Base-by-base conservation (phyloP, 2,329 filamentous ascomycete genomes). In the Neoscytalidium dimidiatum region DNA sequence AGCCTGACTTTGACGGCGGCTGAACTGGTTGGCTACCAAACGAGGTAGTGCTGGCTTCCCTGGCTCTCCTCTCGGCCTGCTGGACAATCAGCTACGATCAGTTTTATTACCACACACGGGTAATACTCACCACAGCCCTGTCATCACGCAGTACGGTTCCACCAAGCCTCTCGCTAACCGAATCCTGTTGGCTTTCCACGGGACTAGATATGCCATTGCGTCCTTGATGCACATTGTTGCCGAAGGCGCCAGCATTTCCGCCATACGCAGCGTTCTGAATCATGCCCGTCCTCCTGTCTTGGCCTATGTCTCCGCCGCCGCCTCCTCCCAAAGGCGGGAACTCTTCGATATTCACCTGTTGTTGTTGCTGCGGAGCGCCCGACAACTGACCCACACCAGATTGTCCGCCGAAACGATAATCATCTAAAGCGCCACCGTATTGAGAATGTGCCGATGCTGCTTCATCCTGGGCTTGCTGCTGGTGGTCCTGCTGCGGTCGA, bases 281-380 rank as follows among this genome's bases (percentile, higher is more conserved):
- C 73, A 85, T 70, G 28, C 81, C 82, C 31, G 77, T 80, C 69
- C 82, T 77, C 66, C 82, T 76, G 69, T 85, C 82, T 64, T 82
- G 81, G 23, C 78, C 80, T 64, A 82, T 74, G n/a, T 86, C 84
- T 53, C 79, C 78, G 52, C 81, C 78, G 21, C 78, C 75, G 63
- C 82, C 83, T 53, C 84, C 82, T 61, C 84, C 83, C 56, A 88
- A 74, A n/a, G 86, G 85, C 66, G 85, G 85, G 66, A 88, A 88
- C 62, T 88, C 86, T 17, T 88, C 85, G 53, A 86, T 85, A 69
- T 83, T 85, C 68, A 82, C 82, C 28, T 84, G 81, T 68, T 85
- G 83, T 46, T 84, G 83, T 35, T 63, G 61, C 67, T 86, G 84
- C 43, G 75, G 76, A 44, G 78, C 77, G 23, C 79, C 79, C 60